A percentile compares a stretch with the other conserved stretches of the same genome.
phyloP scores from a whole-genome alignment of 192 early-diverging fungal species.

The Backusella psychrophila region DNA sequence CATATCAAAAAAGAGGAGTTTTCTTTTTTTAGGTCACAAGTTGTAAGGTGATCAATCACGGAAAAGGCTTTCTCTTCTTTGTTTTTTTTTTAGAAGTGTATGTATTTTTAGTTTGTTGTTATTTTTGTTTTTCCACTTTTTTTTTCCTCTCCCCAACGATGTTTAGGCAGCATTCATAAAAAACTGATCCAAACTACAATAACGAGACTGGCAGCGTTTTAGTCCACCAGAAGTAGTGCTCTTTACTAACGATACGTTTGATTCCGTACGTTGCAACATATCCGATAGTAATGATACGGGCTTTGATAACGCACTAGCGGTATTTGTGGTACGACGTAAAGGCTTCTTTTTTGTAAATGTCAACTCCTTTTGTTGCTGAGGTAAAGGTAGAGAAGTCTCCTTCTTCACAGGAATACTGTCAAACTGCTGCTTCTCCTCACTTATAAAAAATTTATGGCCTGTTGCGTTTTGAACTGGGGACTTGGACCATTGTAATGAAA shows the following conservation, averaged over 20 bases:
- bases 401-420: conserved; percentile 1
- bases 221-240: not conserved
- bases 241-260: not conserved
- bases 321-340: not conserved
- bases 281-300: conserved; percentile 12
- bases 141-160: not conserved
- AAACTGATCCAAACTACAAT: conserved; percentile 3
- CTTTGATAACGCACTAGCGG: not conserved
- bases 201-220: conserved; percentile 5
- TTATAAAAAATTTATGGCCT: not conserved
- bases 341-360: conserved; percentile 13
- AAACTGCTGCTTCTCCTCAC: not conserved
- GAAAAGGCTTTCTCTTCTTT: not conserved
- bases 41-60: conserved; percentile 1
- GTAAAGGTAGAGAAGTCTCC: not conserved
- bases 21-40: not conserved
- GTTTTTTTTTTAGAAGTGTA: not conserved
- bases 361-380: not conserved
- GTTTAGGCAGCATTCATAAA: not conserved
- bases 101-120: not conserved
- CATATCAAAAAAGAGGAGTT: not conserved
- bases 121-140: not conserved
- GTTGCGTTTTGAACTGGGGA: not conserved
- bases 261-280: conserved; percentile 7
- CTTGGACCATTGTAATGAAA: not conserved